Evolutionary conservation across 805 yeast genomes (phyloP), one percentile per base, ranked within the genome.

Genomic region (Zygotorulaspora chibaensis): DNA sequence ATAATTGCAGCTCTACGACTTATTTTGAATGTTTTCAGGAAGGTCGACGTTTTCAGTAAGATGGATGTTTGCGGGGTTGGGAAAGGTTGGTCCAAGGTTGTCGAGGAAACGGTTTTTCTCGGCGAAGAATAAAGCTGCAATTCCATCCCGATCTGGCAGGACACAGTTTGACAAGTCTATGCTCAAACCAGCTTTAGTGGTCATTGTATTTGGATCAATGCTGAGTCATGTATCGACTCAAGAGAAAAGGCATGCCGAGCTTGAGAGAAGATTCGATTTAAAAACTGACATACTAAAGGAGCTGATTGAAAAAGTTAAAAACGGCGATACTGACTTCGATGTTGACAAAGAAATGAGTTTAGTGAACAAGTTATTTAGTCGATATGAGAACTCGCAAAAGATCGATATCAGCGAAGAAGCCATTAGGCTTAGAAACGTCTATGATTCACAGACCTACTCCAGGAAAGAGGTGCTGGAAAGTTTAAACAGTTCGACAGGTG

Each of bases 121-220:
- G 40, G 33, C 40, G n/a, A 27, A 25, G 8, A 13, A 42, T 13
- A 28, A 31, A 2, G 40, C 43, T 8, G 35, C 36, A 11, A 35
- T 47, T 6, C 23, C 40, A 20, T 25, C 33, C 3, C 38, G 45
- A 12, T 20, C 46, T 9, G 43, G 47, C 28, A 51, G 47, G 13
- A 43, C 58, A 5, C 59, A 58, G 10, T 62, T 65, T 45, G 73
- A 69, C 47, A 62, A 52, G 37, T 51, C 70, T 1, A 56, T 68
- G 54, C 46, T 67, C 11, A 68, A 73, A 35, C 70, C 77, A 12
- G 58, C 70, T 5, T 40, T 73, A 9, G 67, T 74, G 18, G 60
- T 75, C 2, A 66, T 77, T 5, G 53, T 74, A 10, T 71, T 75
- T 35, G 73, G 78, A 1, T 72, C 79, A 0, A 70, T 75, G 53